Base-by-base conservation (phyloP, 441 rosid species). In the Erodium chrysanthum region DNA sequence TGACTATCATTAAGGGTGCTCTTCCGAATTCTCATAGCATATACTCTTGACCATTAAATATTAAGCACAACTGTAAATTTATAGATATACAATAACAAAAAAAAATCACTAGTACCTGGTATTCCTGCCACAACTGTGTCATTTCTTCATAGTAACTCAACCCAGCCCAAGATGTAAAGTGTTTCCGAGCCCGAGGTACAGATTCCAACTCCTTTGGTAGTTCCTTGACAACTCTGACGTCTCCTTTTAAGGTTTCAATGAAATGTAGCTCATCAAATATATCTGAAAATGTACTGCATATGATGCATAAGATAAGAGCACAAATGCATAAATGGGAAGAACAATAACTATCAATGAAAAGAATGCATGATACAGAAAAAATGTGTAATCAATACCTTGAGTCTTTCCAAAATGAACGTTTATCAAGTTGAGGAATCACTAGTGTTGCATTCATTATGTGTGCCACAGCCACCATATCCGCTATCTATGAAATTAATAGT, bases 391-490 rank as follows among this genome's bases (percentile, higher is more conserved):
- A 77, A 74, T 68, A 90, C 96, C 98, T 94, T 35, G 96, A 79
- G 73, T 94, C 98, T 85, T 87, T 82, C 98, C 98, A 94, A 71
- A 91, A 94, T 52, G 98, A 94, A 0, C 88, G 88, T 60, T 82
- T 91, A 68, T 93, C 98, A 48, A 93, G 77, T 75, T 85, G 91
- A 74, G 96, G 97, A 83, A 93, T 80, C 60, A 93, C 95, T 79
- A 93, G 79, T 67, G 96, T 89, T 20, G 97, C 98, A 79, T 91
- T 93, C 91, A 91, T 88, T 66, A 91, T 85, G 73, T 67, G 88
- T n/a, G 98, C 96, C 76, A 91, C 88, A 75, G 91, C 96, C 70
- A 93, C 98, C 85, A 91, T 93, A 81, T 91, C 98, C 0, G 95
- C 75, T 76, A 93, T 91, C 98, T 90, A 77, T 71, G 73, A 71